Evolutionary conservation across 306 rosid genomes (phyloP), one percentile per base, ranked within the genome.

Genomic region (Glycyrrhiza uralensis): DNA sequence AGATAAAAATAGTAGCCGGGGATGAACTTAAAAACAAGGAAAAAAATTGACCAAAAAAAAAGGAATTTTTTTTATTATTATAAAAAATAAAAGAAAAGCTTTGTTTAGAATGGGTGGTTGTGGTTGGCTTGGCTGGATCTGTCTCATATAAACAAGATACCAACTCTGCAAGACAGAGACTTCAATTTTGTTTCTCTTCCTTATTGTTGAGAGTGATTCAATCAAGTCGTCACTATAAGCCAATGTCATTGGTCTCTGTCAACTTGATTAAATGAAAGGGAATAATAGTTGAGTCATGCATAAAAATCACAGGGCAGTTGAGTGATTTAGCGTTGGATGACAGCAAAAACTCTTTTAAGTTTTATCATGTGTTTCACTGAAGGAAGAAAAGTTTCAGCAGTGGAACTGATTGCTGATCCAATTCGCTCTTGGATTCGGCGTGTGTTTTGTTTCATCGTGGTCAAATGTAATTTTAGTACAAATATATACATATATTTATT

Each of bases 31-130:
- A n/a, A n/a, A n/a, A n/a, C n/a, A n/a, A n/a, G n/a, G n/a, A n/a
- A n/a, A n/a, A n/a, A n/a, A n/a, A n/a, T n/a, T n/a, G n/a, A n/a
- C n/a, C n/a, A n/a, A n/a, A n/a, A n/a, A n/a, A n/a, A n/a, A n/a
- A n/a, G n/a, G n/a, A n/a, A n/a, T n/a, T n/a, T n/a, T n/a, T n/a
- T n/a, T n/a, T n/a, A n/a, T 45, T 5, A 24, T 56, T 44, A 57
- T 18, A 46, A 6, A 7, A 5, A 7, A 51, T 15, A 3, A 8
- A 54, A 28, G 1, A 33, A 32, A 22, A 46, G 12, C 10, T 64
- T 64, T 10, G 15, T 38, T 36, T 66, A 71, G 29, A 15, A 29
- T 4, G 19, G 64, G 67, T 73, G 36, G 76, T 70, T 80, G n/a
- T n/a, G 7, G 12, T 35, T 78, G 7, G 41, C 1, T 35, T 14